These are phyloP conservation scores for Aspergillus amoenus DNA, from an alignment of 2,329 filamentous ascomycete species.

Conservation along the genomic window DNA sequence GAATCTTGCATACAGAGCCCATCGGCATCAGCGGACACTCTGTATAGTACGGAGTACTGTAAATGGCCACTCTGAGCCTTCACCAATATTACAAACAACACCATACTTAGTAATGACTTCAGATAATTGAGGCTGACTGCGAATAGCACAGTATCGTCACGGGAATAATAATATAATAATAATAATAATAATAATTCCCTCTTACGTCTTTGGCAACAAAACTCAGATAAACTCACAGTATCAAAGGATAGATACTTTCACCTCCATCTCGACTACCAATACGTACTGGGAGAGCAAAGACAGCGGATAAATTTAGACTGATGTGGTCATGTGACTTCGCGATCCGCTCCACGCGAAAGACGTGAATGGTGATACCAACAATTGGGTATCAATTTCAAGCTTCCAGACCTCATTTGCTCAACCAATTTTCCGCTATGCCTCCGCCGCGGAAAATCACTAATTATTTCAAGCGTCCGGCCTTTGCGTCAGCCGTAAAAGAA, in stretches of 20 bases:
- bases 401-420: background rate
- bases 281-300: background rate
- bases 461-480: constrained; percentile 47
- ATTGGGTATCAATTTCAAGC: background rate
- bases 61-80: background rate
- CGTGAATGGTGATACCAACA: constrained; percentile 9
- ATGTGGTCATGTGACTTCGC: constrained; percentile 20
- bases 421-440: constrained; percentile 22
- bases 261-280: too few relatives aligned
- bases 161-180: too few relatives aligned
- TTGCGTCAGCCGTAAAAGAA: constrained; percentile 8
- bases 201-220: too few relatives aligned
- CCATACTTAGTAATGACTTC: background rate
- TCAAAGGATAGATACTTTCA: background rate
- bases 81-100: background rate
- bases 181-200: too few relatives aligned
- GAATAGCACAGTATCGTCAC: background rate
- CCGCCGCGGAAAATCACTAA: constrained; percentile 40
- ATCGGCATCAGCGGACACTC: background rate
- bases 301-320: background rate
- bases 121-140: background rate
- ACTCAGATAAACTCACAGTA: too few relatives aligned
- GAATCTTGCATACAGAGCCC: too few relatives aligned
- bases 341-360: constrained; percentile 13
- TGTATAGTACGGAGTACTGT: background rate